Conservation (phyloP, 208 protist species). For the Balamuthia mandrillaris region DNA sequence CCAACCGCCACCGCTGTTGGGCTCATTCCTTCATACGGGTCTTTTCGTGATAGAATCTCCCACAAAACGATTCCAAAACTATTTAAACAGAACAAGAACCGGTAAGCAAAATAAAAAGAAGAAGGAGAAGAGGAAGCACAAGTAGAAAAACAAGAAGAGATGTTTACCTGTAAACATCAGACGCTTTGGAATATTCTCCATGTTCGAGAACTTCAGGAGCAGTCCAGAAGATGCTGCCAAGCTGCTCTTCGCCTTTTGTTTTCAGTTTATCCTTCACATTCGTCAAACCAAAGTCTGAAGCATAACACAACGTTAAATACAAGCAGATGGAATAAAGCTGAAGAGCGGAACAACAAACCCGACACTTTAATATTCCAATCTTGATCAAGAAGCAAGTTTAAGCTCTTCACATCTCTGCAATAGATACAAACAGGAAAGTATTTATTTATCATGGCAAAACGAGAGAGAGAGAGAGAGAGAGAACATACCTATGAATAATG, state of each 20-base stretch:
- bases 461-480: too few relatives aligned
- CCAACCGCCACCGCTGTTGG: neutral
- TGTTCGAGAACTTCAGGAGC: conserved; percentile 2
- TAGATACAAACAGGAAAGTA: too few relatives aligned
- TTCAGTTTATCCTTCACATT: conserved; percentile 29
- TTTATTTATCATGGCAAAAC: too few relatives aligned
- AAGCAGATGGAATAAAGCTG: too few relatives aligned
- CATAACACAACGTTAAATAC: neutral
- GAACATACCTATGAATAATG: too few relatives aligned
- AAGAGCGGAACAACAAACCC: neutral
- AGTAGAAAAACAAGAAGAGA: neutral
- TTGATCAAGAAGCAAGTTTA: conserved; percentile 27
- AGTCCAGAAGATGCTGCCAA: neutral
- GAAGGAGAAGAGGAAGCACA: neutral
- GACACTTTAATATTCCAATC: conserved; percentile 36
- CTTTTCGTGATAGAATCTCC: neutral
- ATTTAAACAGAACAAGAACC: neutral
- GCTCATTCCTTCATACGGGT: neutral
- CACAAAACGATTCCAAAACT: conserved; percentile 34
- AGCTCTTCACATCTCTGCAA: conserved; percentile 12
- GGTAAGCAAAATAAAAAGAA: neutral
- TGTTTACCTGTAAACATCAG: conserved; percentile 10
- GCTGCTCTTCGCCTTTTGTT: neutral
- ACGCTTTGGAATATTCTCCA: neutral
- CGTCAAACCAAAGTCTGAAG: conserved; percentile 26